Base-by-base conservation (phyloP, 2,329 filamentous ascomycete genomes). In the Herpotrichia juniperi region DNA sequence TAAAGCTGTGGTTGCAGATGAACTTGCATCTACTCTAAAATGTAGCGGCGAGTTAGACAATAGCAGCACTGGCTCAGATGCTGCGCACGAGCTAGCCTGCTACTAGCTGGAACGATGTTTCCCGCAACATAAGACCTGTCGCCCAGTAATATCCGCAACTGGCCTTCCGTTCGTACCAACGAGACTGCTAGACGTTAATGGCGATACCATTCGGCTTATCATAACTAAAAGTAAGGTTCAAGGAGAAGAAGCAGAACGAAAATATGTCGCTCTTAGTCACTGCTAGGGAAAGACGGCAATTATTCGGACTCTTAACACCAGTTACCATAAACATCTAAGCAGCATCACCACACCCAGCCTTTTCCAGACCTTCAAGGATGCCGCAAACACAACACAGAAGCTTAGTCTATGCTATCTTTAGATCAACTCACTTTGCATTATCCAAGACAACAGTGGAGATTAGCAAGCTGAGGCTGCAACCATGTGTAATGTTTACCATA, bases 401-500 rank as follows among this genome's bases (percentile, higher is more conserved):
- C 40, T 62, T n/a, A 54, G 54, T 5, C 48, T 53, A 12, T 55
- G 56, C 2, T 63, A 61, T 35, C 40, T 64, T 12, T 64, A 57
- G 59, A 64, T 64, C 22, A 56, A 59, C 19, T 56, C 47, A 3
- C 39, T 61, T 17, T 67, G 64, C 34, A 67, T 67, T 35, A 56
- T 64, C 11, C 63, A 66, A 50, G 59, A 65, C 22, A 42, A 51
- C 22, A 43, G 34, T 8, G 50, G 50, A 12, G 66, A 69, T 40
- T 69, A 65, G 66, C 47, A 51, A 17, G 48, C 51, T 3, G 62
- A 69, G 45, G 59, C 61, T 19, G 58, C 57, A 11, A 59, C 55
- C 2, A 69, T 69, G 65, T 57, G 58, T 28, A 54, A 57, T 32
- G 56, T 69, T 1, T 69, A 67, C 50, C 56, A 52, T 16, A 54